Conservation (phyloP, 2,329 filamentous ascomycete species). For the Plenodomus lindquistii region DNA sequence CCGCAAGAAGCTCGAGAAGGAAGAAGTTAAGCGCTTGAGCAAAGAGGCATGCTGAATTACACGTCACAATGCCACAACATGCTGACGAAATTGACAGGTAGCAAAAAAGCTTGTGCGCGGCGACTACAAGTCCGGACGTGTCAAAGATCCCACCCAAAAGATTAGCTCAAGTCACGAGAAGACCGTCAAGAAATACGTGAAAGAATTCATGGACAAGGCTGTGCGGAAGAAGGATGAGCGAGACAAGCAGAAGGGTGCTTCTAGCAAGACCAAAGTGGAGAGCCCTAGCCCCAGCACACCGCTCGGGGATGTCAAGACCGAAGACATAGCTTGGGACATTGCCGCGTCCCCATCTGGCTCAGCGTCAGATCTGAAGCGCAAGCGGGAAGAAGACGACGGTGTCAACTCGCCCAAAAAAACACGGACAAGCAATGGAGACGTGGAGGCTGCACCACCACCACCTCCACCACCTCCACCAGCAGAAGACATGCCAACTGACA, state of each 20-base stretch:
- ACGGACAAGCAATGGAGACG: slow-evolving; percentile 37
- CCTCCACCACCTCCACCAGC: slow-evolving; percentile 45
- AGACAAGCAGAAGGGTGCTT: slow-evolving; percentile 62
- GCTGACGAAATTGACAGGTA: slow-evolving; percentile 50
- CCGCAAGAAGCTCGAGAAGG: slow-evolving; percentile 81
- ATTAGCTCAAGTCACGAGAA: slow-evolving; percentile 78
- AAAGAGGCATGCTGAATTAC: slow-evolving; percentile 57
- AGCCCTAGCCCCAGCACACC: slow-evolving; percentile 24
- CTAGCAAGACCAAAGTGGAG: slow-evolving; percentile 20
- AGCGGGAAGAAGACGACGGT: slow-evolving; percentile 40
- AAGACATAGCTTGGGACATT: slow-evolving; percentile 17
- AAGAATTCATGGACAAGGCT: slow-evolving; percentile 85
- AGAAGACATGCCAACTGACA: slow-evolving; percentile 33
- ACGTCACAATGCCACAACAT: not conserved
- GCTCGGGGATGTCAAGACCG: slow-evolving; percentile 4
- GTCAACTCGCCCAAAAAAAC: slow-evolving; percentile 37
- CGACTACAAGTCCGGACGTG: slow-evolving; percentile 88
- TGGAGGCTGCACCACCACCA: slow-evolving; percentile 48
- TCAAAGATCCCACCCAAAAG: slow-evolving; percentile 72
- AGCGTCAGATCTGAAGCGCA: slow-evolving; percentile 41
- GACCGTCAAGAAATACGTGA: slow-evolving; percentile 81
- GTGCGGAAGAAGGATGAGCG: slow-evolving; percentile 67
- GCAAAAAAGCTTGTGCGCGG: slow-evolving; percentile 88
- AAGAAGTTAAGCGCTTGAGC: slow-evolving; percentile 67
- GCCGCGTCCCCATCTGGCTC: slow-evolving; percentile 32